A percentile compares a stretch with the other conserved stretches of the same genome.
Conservation (phyloP, 257 asterid genomes). For the Petrea volubilis region DNA sequence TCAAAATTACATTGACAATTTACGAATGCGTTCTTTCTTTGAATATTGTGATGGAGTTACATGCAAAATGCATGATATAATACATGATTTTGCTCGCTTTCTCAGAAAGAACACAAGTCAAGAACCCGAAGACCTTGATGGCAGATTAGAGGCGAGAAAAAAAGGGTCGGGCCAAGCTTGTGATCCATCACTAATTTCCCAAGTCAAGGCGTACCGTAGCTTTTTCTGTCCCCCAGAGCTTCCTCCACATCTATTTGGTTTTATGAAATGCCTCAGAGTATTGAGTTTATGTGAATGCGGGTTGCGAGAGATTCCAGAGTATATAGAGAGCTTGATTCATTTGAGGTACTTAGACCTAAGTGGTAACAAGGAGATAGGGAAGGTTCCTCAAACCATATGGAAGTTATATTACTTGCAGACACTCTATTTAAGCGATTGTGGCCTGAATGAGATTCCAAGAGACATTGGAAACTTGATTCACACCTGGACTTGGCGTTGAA, state of each 20-base stretch:
- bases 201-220: not conserved
- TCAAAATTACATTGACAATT: too few relatives aligned
- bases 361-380: not conserved
- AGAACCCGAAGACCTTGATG: not conserved
- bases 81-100: too few relatives aligned
- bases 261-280: not conserved
- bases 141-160: not conserved
- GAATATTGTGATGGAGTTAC: too few relatives aligned
- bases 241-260: not conserved
- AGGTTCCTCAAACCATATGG: not conserved
- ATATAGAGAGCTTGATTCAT: constrained; percentile 4
- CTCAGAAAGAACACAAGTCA: not conserved
- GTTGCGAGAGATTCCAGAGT: not conserved
- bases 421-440: not conserved
- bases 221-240: not conserved
- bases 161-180: not conserved
- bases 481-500: not conserved
- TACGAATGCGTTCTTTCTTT: too few relatives aligned
- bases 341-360: constrained; percentile 26
- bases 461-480: constrained; percentile 11
- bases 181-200: not conserved
- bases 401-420: not conserved
- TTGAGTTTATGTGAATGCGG: not conserved
- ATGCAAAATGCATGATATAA: too few relatives aligned
- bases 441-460: not conserved